phyloP scores from a whole-genome alignment of 306 rosid genomes.

The Cucurbita ficifolia region DNA sequence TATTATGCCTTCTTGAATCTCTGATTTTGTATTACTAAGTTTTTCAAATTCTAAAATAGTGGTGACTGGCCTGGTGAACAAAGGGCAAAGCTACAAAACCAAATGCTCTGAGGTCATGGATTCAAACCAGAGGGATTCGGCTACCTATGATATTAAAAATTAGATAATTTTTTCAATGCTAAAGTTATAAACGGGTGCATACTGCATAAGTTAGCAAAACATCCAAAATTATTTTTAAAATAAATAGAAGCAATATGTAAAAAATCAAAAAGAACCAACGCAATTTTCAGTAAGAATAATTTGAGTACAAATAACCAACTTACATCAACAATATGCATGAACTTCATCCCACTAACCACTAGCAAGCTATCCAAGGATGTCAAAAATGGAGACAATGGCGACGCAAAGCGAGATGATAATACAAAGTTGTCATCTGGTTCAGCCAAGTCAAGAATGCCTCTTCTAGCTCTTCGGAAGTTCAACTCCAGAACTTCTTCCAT shows the following conservation, averaged over 20 bases:
- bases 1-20: too few species aligned
- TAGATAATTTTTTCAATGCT: background rate
- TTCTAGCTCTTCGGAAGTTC: slow-evolving; percentile 83
- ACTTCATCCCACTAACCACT: slow-evolving; percentile 68
- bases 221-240: background rate
- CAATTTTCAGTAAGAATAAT: background rate
- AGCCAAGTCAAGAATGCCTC: slow-evolving; percentile 55
- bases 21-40: too few species aligned
- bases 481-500: slow-evolving; percentile 86
- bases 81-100: background rate
- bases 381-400: slow-evolving; percentile 59
- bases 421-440: slow-evolving; percentile 47
- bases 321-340: slow-evolving; percentile 69
- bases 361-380: slow-evolving; percentile 45
- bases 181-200: background rate
- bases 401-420: slow-evolving; percentile 47
- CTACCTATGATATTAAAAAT: background rate
- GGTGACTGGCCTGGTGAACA: background rate
- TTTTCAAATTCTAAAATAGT: background rate
- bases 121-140: background rate
- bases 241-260: background rate
- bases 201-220: background rate
- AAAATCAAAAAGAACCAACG: background rate
- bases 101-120: background rate
- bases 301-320: slow-evolving; percentile 19